A percentile compares a stretch with the other conserved stretches of the same genome.
phyloP scores from a whole-genome alignment of 1,284 basidiomycete genomes.

The Puccinia hordei region DNA sequence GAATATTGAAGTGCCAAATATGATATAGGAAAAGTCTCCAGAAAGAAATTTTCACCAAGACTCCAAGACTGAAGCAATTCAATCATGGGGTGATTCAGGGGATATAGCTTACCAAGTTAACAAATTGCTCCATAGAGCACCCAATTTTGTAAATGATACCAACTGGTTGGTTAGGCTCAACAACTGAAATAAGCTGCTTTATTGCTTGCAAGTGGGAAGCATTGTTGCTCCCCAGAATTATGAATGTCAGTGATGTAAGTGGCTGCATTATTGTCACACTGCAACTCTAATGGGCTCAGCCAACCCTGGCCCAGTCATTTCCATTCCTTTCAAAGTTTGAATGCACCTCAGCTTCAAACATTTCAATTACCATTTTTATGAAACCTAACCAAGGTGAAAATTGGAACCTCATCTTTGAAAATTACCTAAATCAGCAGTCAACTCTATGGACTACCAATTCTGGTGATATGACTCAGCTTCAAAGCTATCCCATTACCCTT shows the following conservation, averaged over 20 bases:
- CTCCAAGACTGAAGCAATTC: too few relatives aligned
- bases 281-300: too few relatives aligned
- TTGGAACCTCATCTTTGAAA: too few relatives aligned
- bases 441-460: too few relatives aligned
- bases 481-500: too few relatives aligned
- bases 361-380: too few relatives aligned
- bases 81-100: not conserved
- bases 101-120: not conserved
- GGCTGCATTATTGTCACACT: not conserved
- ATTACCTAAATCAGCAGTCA: too few relatives aligned
- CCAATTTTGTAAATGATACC: conserved; percentile 19
- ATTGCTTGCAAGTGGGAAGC: not conserved
- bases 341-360: too few relatives aligned
- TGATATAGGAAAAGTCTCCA: not conserved
- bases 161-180: not conserved
- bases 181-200: not conserved
- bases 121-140: not conserved
- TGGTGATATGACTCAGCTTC: too few relatives aligned
- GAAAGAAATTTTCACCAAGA: not conserved
- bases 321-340: too few relatives aligned
- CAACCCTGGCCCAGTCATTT: too few relatives aligned
- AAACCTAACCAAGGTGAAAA: too few relatives aligned
- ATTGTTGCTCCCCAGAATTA: not conserved
- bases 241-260: not conserved
- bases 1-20: conserved; percentile 21